These are phyloP conservation scores for Lathyrus tuberosus DNA, from an alignment of 306 rosid species.

Conservation along the genomic window DNA sequence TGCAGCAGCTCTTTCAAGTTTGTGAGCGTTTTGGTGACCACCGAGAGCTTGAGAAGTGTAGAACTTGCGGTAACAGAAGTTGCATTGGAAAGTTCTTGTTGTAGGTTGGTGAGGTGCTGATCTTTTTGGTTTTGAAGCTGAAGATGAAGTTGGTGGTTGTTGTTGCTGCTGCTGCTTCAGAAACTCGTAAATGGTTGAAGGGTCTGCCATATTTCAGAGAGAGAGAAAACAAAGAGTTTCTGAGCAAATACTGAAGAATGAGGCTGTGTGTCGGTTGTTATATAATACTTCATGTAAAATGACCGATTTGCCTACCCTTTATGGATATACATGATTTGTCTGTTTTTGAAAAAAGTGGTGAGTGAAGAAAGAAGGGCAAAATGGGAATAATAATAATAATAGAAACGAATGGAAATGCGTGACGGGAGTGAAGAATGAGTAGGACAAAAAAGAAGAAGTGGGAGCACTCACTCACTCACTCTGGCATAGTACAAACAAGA, in stretches of 20 bases:
- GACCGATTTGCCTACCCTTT: conserved; percentile 33
- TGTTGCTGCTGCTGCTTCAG: conserved; percentile 4
- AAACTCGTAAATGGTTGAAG: conserved; percentile 51
- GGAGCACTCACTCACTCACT: background rate
- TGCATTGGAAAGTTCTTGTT: conserved; percentile 56
- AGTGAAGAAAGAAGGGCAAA: background rate
- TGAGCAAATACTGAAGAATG: background rate
- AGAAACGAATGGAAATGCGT: background rate
- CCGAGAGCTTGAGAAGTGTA: conserved; percentile 91
- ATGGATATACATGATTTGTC: background rate
- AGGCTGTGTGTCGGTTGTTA: background rate
- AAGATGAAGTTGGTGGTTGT: conserved; percentile 20
- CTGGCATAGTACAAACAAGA: background rate
- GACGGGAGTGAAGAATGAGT: conserved; percentile 23
- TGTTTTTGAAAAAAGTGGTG: background rate
- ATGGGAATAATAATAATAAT: background rate
- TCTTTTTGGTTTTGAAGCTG: background rate
- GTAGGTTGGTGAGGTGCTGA: background rate
- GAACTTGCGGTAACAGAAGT: conserved; percentile 71
- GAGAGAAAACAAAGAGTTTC: background rate
- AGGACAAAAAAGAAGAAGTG: conserved; percentile 35
- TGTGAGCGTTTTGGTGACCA: conserved; percentile 96
- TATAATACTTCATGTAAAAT: background rate
- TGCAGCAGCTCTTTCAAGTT: conserved; percentile 74
- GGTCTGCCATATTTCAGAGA: conserved; percentile 53